Evolutionary conservation across 179 eudicot species (phyloP).

Genomic region (Camellia oleifera): DNA sequence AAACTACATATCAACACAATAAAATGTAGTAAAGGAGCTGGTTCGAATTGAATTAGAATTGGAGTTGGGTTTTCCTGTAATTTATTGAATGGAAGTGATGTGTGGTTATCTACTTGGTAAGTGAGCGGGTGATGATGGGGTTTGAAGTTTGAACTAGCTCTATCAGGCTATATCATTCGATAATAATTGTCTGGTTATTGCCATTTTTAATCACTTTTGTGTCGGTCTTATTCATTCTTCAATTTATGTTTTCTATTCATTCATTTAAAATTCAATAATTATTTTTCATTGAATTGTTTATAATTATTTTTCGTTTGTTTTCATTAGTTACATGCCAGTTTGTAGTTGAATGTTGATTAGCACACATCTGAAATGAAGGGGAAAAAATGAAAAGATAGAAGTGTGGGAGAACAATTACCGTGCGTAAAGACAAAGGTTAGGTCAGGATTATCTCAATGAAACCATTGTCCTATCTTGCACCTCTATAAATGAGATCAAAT

Average conservation of each 20-base stretch:
- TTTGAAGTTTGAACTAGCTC: neutral
- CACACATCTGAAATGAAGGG: neutral
- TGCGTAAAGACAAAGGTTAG: neutral
- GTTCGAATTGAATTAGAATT: neutral
- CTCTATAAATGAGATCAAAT: neutral
- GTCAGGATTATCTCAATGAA: neutral
- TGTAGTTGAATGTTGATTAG: neutral
- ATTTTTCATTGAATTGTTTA: neutral
- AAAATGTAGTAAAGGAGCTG: neutral
- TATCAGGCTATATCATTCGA: neutral
- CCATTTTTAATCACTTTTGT: neutral
- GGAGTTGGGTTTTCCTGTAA: neutral
- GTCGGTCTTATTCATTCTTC: neutral
- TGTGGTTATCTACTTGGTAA: neutral
- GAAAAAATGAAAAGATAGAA: neutral
- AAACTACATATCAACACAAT: neutral
- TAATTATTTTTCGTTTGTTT: neutral
- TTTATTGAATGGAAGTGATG: neutral
- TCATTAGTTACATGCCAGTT: neutral
- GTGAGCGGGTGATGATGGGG: neutral
- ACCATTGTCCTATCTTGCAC: neutral
- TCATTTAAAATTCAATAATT: neutral
- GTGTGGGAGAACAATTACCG: neutral
- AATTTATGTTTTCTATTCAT: neutral
- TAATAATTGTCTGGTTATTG: neutral